Evolutionary conservation across 2,329 filamentous ascomycete species (phyloP).

Genomic region (Aspergillus ibericus): DNA sequence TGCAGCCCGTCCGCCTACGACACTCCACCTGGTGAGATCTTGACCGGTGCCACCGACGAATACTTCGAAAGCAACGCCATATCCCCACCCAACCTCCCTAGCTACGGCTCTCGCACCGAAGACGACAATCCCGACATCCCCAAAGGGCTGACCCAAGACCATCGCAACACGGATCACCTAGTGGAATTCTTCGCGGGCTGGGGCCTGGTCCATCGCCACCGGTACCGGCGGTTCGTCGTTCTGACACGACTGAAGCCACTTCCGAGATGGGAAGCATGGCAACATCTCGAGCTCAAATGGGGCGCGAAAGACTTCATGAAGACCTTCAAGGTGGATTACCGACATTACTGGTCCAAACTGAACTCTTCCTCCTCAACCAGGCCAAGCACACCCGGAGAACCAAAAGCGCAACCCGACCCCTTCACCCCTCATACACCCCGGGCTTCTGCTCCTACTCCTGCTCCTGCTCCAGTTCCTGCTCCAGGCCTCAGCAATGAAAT

Average conservation of each 20-base stretch:
- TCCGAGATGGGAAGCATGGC: conserved; percentile 31
- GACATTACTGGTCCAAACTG: conserved; percentile 15
- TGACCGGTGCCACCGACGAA: conserved; percentile 27
- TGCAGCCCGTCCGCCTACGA: conserved; percentile 2
- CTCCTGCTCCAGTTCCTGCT: not conserved
- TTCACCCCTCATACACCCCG: conserved; percentile 16
- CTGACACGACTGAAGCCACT: conserved; percentile 26
- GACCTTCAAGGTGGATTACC: conserved; percentile 15
- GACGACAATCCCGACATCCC: conserved; percentile 25
- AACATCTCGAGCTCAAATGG: conserved; percentile 25
- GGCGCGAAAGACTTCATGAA: conserved; percentile 17
- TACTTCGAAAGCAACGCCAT: conserved; percentile 29
- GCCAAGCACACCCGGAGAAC: not conserved
- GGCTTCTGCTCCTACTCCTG: not conserved
- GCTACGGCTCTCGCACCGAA: conserved; percentile 31
- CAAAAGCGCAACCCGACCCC: conserved; percentile 2
- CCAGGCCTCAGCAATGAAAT: not conserved
- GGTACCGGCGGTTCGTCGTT: conserved; percentile 35
- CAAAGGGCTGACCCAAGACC: conserved; percentile 26
- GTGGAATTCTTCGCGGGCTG: conserved; percentile 43
- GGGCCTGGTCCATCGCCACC: conserved; percentile 32
- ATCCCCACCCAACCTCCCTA: conserved; percentile 27
- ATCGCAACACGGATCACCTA: conserved; percentile 38
- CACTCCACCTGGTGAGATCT: conserved; percentile 5
- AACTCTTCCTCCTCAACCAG: not conserved